Conservation (phyloP, 108 stramenopile genomes). For the Nannochloropsis oceanica region DNA sequence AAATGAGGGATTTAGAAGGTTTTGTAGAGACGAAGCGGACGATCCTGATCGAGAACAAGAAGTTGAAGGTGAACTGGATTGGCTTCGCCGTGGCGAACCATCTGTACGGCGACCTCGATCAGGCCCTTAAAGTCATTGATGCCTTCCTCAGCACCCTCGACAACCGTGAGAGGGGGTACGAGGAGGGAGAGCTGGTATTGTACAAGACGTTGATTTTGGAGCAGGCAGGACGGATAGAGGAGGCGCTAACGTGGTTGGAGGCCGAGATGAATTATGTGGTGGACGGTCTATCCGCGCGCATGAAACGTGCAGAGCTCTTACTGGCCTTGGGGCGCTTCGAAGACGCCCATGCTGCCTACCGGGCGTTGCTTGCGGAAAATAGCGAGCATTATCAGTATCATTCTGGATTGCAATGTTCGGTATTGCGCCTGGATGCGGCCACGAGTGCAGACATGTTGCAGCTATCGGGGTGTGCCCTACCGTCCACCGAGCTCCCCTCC, state of each 20-base stretch:
- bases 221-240: constrained; percentile 53
- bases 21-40: constrained; percentile 66
- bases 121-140: constrained; percentile 70
- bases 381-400: constrained; percentile 72
- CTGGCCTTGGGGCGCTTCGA: constrained; percentile 50
- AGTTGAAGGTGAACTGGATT: constrained; percentile 77
- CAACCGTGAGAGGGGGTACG: constrained; percentile 71
- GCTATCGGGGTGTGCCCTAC: background rate
- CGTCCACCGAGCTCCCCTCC: background rate
- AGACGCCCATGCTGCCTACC: constrained; percentile 49
- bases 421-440: constrained; percentile 33
- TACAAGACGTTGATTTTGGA: constrained; percentile 68
- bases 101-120: constrained; percentile 53
- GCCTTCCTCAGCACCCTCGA: constrained; percentile 66
- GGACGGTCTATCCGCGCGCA: constrained; percentile 45
- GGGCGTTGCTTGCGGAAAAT: constrained; percentile 50
- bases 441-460: background rate
- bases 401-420: constrained; percentile 70
- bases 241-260: constrained; percentile 65
- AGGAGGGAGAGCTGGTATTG: constrained; percentile 74
- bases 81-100: constrained; percentile 78
- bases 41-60: constrained; percentile 62
- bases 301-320: constrained; percentile 50
- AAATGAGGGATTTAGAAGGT: constrained; percentile 40
- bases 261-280: constrained; percentile 32